Base-by-base conservation (phyloP, 2,329 filamentous ascomycete genomes). In the Stagonosporopsis chrysanthemi region DNA sequence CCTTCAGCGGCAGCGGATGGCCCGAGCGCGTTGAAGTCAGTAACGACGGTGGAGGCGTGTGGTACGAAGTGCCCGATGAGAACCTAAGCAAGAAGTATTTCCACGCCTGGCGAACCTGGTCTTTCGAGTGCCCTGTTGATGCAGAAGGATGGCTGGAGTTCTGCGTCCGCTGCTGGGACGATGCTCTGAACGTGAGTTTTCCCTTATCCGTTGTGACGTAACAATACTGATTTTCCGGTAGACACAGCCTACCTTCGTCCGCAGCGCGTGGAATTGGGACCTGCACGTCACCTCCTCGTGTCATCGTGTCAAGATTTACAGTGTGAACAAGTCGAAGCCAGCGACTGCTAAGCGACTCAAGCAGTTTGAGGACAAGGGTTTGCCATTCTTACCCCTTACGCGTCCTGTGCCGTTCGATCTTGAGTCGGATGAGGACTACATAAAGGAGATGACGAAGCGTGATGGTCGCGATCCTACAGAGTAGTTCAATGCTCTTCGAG, bases 71-170 rank as follows among this genome's bases (percentile, higher is more conserved):
- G 0, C 87, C 87, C 0, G 75, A 77, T 0, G 81, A 87, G 45
- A 86, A 88, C 1, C 59, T 90, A 58, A 85, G 82, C 2, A 80
- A 79, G 61, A 91, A 90, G 73, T 82, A 85, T 45, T 85, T 81
- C 44, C 86, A 83, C 65, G 82, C 85, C 0, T 91, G 88, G 88
- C 77, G 88, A 12, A 81, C 81, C 0, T 91, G 88, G 88, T 78
- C 84, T 53, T 80, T 82, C 1, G 84, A 88, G 1, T 66, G 90
- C 0, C 88, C 88, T 0, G 84, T 85, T 26, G 79, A 81, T 60
- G 76, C 75, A 2, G 79, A 81, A 59, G 80, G 79, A 5, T 81
- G 79, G 79, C 56, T 81, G 52, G 79, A 81, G 45, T 72, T 81
- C 51, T 76, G 73, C 41, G 78, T 78, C 12, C 63, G 79, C 28